Evolutionary conservation across 352 stramenopile genomes (phyloP).

Genomic region (Phytophthora hybrid): DNA sequence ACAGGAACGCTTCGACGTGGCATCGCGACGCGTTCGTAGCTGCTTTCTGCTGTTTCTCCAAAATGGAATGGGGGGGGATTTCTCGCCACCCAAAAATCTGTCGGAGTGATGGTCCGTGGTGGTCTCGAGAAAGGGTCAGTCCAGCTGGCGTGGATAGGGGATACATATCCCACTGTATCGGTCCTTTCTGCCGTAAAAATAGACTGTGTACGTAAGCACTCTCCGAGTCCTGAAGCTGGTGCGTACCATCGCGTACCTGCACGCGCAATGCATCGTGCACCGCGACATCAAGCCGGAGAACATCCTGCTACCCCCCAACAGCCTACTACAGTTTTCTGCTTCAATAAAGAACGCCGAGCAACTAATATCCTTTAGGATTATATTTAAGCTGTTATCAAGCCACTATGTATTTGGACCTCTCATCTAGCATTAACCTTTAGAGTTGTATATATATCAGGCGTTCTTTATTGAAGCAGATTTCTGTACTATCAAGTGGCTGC

Average conservation of each 20-base stretch:
- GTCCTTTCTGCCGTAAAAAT: background rate
- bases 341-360: no score
- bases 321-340: no score
- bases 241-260: conserved; percentile 83
- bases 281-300: conserved; percentile 91
- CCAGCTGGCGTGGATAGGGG: background rate
- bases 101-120: background rate
- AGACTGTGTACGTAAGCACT: background rate
- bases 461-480: no score
- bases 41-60: background rate
- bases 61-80: background rate
- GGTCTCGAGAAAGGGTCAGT: background rate
- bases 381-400: no score
- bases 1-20: background rate
- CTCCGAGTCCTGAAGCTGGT: conserved; percentile 72
- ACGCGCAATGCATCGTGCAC: conserved; percentile 86
- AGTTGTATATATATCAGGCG: no score
- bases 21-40: background rate
- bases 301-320: conserved; percentile 65
- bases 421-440: no score
- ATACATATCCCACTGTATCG: background rate
- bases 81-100: background rate
- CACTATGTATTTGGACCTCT: no score
- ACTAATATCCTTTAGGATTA: no score
- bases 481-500: no score